Conservation (phyloP, 495 filamentous ascomycete species). For the Trichoderma erinaceum region DNA sequence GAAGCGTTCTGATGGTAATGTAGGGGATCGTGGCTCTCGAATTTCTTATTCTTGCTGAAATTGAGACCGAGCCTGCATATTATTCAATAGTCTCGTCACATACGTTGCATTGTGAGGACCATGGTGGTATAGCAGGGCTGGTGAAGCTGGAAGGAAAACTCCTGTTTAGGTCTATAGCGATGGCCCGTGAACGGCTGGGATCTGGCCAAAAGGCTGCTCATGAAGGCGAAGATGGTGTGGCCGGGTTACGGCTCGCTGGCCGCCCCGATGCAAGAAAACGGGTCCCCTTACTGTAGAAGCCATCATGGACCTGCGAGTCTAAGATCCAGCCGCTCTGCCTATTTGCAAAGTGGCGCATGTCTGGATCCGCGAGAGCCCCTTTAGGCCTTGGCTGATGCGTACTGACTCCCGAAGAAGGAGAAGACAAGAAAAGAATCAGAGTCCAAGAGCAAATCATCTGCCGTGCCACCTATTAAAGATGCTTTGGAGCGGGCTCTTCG, state of each 20-base stretch:
- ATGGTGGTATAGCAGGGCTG: slow-evolving; percentile 4
- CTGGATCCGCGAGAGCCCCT: background rate
- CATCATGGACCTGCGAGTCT: background rate
- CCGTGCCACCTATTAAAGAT: background rate
- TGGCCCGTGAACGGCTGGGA: background rate
- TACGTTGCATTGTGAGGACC: background rate
- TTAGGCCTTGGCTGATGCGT: background rate
- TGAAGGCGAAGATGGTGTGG: background rate
- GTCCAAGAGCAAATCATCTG: background rate
- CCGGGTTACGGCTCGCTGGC: background rate
- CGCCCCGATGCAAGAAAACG: background rate
- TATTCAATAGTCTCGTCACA: background rate
- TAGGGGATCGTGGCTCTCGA: background rate
- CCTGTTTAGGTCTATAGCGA: background rate
- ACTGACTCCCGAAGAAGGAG: background rate
- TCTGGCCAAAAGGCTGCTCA: background rate
- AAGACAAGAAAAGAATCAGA: background rate
- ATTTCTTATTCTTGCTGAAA: background rate
- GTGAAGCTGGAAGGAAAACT: background rate
- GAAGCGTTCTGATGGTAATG: background rate
- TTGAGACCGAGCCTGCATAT: background rate
- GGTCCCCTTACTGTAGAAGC: background rate
- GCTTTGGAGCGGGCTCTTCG: background rate
- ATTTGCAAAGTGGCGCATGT: background rate
- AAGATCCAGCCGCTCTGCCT: background rate